Evolutionary conservation across 1,284 basidiomycete species (phyloP), one percentile per base, ranked within the genome.

Genomic region (Agroathelia rolfsii): DNA sequence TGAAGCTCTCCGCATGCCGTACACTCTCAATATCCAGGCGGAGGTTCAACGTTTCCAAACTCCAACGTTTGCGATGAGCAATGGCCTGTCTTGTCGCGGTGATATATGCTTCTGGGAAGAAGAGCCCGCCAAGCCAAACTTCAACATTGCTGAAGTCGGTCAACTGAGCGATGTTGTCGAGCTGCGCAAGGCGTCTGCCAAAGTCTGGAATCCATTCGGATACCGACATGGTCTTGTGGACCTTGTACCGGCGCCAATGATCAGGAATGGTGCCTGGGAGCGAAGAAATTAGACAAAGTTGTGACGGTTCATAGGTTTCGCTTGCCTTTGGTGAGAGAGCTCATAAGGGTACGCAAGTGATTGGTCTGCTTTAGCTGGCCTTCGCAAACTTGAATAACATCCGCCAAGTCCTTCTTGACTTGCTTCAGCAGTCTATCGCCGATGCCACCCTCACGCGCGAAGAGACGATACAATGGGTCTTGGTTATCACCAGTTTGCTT

Each of bases 21-120:
- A 81, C 76, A 23, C 74, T 67, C 45, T 86, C 86, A 26, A 95
- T 74, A 39, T 87, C 82, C 12, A 96, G 62, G 36, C 77, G 61
- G 26, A 96, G 58, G 35, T 74, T 66, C 43, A 95, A 55, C n/a
- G 87, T 89, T 57, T 96, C 92, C 41, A 96, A 62, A 54, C 87
- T 92, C 79, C 85, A 87, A 42, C 77, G 76, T 59, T 85, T 89
- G 36, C 78, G 70, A 53, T 95, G 90, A 2, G 92, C 92, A 6
- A 92, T 82, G 11, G 84, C 78, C 57, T 96, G 93, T 34, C 92
- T 72, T 2, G 89, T 93, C 1, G 92, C 92, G 1, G 92, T 95
- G 47, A 96, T 72, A 55, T 90, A 95, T 3, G 89, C 90, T 50
- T 93, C 88, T 1, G 93, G 93, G 69, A 88, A 92, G 72, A 96